Conservation (phyloP, 306 rosid genomes). For the Cicer chorassanicum region DNA sequence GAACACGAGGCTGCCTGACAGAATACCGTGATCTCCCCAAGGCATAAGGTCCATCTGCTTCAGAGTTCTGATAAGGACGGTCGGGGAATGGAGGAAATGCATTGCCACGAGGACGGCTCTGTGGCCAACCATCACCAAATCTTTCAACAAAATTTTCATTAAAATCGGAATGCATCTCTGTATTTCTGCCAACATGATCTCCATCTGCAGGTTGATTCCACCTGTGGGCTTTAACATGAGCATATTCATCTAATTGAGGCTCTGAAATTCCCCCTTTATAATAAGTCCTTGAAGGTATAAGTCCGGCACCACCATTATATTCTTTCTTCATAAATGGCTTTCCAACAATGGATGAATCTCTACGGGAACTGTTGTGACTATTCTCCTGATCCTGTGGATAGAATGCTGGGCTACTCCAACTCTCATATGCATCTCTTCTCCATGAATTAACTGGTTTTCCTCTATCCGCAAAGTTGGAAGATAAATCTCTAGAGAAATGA, state of each 20-base stretch:
- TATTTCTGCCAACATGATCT: constrained; percentile 65
- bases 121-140: constrained; percentile 80
- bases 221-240: constrained; percentile 66
- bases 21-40: constrained; percentile 82
- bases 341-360: constrained; percentile 67
- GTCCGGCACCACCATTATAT: constrained; percentile 62
- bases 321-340: constrained; percentile 74
- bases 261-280: constrained; percentile 66
- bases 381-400: constrained; percentile 66
- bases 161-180: constrained; percentile 70
- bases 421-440: constrained; percentile 80
- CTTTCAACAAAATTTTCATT: constrained; percentile 69
- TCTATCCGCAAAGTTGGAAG: constrained; percentile 66
- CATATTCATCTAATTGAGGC: constrained; percentile 63
- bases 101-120: constrained; percentile 58
- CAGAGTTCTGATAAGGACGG: constrained; percentile 62
- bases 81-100: constrained; percentile 70
- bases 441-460: constrained; percentile 76
- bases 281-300: constrained; percentile 60
- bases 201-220: constrained; percentile 76
- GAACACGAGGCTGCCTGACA: constrained; percentile 91
- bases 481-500: constrained; percentile 63
- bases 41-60: constrained; percentile 73
- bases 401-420: constrained; percentile 64
- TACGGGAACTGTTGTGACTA: constrained; percentile 58